phyloP scores from a whole-genome alignment of 768 basidiomycete species.

The Pisolithus microcarpus region DNA sequence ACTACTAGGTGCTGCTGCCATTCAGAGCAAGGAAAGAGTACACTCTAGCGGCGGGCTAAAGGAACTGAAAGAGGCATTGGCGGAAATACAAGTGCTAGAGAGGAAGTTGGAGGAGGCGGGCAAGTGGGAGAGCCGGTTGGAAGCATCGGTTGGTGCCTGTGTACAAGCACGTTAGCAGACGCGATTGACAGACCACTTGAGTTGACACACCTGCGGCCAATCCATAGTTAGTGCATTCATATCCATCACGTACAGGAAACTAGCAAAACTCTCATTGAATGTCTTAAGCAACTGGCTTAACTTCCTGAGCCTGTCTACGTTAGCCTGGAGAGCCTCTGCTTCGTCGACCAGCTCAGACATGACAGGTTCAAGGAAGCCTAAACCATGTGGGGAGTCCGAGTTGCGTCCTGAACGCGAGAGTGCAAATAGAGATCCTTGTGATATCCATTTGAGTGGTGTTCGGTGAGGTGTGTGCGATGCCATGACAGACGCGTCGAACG shows the following conservation, averaged over 20 bases:
- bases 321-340: no score
- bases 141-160: constrained; percentile 49
- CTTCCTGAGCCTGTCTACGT: no score
- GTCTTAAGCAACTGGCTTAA: no score
- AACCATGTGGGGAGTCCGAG: constrained; percentile 72
- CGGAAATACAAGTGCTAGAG: no score
- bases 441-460: constrained; percentile 83
- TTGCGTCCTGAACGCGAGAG: constrained; percentile 68
- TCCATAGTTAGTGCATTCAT: no score
- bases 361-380: constrained; percentile 81
- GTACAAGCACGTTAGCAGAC: neutral
- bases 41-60: neutral
- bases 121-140: constrained; percentile 15
- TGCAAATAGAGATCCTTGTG: constrained; percentile 84
- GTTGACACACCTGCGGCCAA: constrained; percentile 67
- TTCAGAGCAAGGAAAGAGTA: neutral
- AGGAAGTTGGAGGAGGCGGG: constrained; percentile 19
- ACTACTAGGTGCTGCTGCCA: neutral
- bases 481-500: constrained; percentile 1
- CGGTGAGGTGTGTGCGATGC: constrained; percentile 46
- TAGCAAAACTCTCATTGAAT: no score
- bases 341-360: no score
- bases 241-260: no score
- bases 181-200: no score
- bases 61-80: constrained; percentile 20